A percentile compares a stretch with the other conserved stretches of the same genome.
Evolutionary conservation across 257 asterid genomes (phyloP).

Genomic region (Prunella vulgaris): DNA sequence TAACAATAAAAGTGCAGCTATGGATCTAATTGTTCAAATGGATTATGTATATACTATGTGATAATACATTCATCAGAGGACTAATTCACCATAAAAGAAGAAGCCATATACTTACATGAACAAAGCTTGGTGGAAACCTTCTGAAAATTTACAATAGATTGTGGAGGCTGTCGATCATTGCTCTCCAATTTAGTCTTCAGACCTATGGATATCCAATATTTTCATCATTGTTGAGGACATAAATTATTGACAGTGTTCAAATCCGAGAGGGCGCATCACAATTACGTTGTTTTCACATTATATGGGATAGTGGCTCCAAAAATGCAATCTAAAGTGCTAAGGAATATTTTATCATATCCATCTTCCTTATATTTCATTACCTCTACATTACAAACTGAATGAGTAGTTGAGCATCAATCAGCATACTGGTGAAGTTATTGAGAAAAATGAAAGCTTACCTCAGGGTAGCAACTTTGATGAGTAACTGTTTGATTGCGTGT

Average conservation of each 20-base stretch:
- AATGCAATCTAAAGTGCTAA: background rate
- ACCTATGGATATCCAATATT: constrained; percentile 18
- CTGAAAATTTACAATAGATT: constrained; percentile 3
- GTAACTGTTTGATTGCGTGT: constrained; percentile 39
- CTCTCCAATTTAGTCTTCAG: constrained; percentile 16
- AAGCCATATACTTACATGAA: constrained; percentile 14
- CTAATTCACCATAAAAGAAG: background rate
- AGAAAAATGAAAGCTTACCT: constrained; percentile 28
- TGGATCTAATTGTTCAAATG: background rate
- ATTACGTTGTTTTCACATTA: background rate
- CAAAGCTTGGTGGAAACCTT: constrained; percentile 11
- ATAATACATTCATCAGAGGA: constrained; percentile 7
- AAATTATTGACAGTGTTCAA: background rate
- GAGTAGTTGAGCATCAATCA: background rate
- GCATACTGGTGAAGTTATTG: background rate
- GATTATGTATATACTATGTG: background rate
- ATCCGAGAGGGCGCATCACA: no score
- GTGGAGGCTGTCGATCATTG: background rate
- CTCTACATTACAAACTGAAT: background rate
- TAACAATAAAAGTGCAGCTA: background rate
- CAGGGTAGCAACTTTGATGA: constrained; percentile 42
- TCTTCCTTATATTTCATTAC: background rate
- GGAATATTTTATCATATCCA: background rate
- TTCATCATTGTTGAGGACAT: background rate
- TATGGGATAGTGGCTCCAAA: background rate